These are phyloP conservation scores for Termitomyces sp. DNA, from an alignment of 768 basidiomycete species.

Conservation along the genomic window DNA sequence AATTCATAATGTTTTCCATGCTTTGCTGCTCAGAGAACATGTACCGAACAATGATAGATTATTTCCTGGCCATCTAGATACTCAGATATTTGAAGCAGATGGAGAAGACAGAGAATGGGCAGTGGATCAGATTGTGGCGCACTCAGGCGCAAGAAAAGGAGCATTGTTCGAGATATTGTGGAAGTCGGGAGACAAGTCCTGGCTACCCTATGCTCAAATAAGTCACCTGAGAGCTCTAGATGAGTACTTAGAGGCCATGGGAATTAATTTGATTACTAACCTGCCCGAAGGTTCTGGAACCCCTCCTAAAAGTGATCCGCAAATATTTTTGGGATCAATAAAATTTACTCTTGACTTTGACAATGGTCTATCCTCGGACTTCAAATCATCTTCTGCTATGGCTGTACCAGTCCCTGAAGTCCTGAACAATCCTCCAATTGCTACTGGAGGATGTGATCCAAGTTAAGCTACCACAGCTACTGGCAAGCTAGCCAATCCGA, in stretches of 20 bases:
- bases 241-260: no score
- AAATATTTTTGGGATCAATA: no score
- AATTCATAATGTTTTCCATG: neutral
- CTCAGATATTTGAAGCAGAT: no score
- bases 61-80: neutral
- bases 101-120: no score
- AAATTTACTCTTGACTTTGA: neutral
- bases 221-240: no score
- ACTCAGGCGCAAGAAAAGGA: neutral
- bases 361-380: neutral
- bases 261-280: no score
- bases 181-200: neutral
- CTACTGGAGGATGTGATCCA: neutral
- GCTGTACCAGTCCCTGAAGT: no score
- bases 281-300: no score
- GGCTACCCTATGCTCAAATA: neutral
- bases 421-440: no score
- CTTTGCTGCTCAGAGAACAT: neutral
- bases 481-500: neutral
- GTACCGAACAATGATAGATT: neutral
- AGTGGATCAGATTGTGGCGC: no score
- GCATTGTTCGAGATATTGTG: neutral
- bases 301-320: no score
- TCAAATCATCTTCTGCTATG: no score
- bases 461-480: neutral